These are phyloP conservation scores for Calocybe cyanea DNA, from an alignment of 768 basidiomycete species.

Conservation along the genomic window DNA sequence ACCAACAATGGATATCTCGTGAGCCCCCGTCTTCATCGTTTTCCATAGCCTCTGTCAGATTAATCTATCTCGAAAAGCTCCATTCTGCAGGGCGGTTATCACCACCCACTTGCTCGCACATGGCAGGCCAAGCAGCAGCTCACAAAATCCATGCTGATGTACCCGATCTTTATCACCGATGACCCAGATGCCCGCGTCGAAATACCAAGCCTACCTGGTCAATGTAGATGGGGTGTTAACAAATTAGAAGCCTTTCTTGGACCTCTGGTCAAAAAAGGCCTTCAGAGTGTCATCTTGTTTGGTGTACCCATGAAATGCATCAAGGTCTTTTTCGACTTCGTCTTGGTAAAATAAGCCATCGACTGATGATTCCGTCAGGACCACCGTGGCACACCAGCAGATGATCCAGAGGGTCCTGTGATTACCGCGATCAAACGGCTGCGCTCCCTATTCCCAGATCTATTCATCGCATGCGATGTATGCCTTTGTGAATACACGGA, in stretches of 20 bases:
- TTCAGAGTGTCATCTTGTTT: slow-evolving; percentile 90
- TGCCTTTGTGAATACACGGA: slow-evolving; percentile 99
- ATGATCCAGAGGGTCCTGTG: slow-evolving; percentile 87
- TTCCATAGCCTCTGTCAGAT: background rate
- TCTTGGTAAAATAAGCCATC: background rate
- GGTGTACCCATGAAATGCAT: slow-evolving; percentile 80
- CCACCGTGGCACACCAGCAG: slow-evolving; percentile 77
- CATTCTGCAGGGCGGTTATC: slow-evolving; percentile 89
- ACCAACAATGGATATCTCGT: slow-evolving; percentile 42
- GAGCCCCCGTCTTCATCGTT: slow-evolving; percentile 16
- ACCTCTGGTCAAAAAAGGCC: slow-evolving; percentile 86
- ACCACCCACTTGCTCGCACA: slow-evolving; percentile 82
- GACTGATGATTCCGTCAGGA: slow-evolving; percentile 51
- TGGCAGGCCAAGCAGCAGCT: slow-evolving; percentile 83
- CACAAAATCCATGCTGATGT: slow-evolving; percentile 95
- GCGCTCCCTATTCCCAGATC: slow-evolving; percentile 68
- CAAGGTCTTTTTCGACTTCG: slow-evolving; percentile 52
- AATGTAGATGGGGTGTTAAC: slow-evolving; percentile 95
- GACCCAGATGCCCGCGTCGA: slow-evolving; percentile 80
- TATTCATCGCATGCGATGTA: slow-evolving; percentile 93
- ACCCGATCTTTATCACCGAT: slow-evolving; percentile 97
- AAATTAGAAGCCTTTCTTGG: slow-evolving; percentile 81
- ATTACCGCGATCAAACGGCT: slow-evolving; percentile 87
- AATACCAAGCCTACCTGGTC: slow-evolving; percentile 78
- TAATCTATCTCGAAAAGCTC: slow-evolving; percentile 44